Evolutionary conservation across 495 filamentous ascomycete genomes (phyloP).

Genomic region (Penicillium verhagenii): DNA sequence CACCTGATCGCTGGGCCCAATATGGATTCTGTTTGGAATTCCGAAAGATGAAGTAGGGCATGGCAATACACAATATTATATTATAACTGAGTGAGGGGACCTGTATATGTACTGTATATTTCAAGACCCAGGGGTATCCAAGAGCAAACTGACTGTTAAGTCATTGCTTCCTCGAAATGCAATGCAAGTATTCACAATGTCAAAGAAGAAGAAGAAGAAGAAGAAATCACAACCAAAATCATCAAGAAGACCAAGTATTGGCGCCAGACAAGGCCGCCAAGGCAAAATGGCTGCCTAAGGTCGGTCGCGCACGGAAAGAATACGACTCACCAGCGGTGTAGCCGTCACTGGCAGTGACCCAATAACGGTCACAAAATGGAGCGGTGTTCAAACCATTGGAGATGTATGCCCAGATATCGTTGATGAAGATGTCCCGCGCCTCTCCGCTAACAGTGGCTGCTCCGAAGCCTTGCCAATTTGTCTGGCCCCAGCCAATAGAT

Average conservation of each 20-base stretch:
- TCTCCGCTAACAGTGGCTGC: constrained; percentile 26
- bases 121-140: neutral
- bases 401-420: constrained; percentile 38
- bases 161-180: neutral
- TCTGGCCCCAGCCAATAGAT: constrained; percentile 36
- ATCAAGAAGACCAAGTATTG: constrained; percentile 14
- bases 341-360: constrained; percentile 16
- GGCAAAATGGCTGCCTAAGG: constrained; percentile 22
- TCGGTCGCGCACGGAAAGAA: constrained; percentile 22
- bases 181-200: too few species aligned
- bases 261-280: constrained; percentile 17
- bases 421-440: constrained; percentile 26
- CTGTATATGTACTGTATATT: neutral
- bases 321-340: constrained; percentile 14
- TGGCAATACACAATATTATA: too few species aligned
- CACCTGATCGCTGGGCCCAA: too few species aligned
- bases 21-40: too few species aligned
- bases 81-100: neutral
- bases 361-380: constrained; percentile 41
- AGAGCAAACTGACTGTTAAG: neutral
- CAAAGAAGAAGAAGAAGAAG: too few species aligned
- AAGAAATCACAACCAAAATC: too few species aligned
- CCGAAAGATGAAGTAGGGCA: neutral
- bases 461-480: constrained; percentile 37
- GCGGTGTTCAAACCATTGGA: constrained; percentile 38